phyloP scores from a whole-genome alignment of 1,139 yeast genomes.

The Magnusiomyces suaveolens region DNA sequence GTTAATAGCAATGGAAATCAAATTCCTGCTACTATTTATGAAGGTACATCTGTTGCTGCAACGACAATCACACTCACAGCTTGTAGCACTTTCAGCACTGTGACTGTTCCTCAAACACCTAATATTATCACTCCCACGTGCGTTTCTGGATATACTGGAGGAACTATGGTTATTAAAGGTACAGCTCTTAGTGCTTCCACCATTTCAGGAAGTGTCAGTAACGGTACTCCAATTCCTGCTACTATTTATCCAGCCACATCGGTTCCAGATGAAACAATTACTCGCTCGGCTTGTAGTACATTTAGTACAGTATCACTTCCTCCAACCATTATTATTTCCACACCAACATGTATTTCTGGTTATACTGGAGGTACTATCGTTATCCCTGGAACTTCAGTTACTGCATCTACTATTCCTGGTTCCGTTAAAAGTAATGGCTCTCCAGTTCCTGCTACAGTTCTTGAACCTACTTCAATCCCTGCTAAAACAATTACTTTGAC shows the following conservation, averaged over 20 bases:
- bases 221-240: conserved; percentile 1
- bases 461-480: conserved; percentile 8
- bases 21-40: conserved; percentile 5
- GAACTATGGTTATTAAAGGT: conserved; percentile 6
- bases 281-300: conserved; percentile 5
- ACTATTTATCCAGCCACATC: background rate
- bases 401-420: conserved; percentile 1
- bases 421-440: background rate
- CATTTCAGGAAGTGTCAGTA: conserved; percentile 2
- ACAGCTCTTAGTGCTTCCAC: conserved; percentile 1
- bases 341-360: conserved; percentile 9
- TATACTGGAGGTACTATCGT: conserved; percentile 7
- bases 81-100: conserved; percentile 3
- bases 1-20: conserved; percentile 8
- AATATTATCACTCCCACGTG: conserved; percentile 5
- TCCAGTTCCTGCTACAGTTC: conserved; percentile 7
- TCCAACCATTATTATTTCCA: background rate
- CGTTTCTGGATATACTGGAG: conserved; percentile 9
- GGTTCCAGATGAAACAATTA: conserved; percentile 6
- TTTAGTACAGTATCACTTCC: conserved; percentile 1
- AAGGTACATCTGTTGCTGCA: conserved; percentile 5
- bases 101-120: conserved; percentile 2
- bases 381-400: conserved; percentile 1
- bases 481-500: conserved; percentile 7
- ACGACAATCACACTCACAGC: conserved; percentile 8